phyloP scores from a whole-genome alignment of 345 rosid genomes.

The Brassica rapa region DNA sequence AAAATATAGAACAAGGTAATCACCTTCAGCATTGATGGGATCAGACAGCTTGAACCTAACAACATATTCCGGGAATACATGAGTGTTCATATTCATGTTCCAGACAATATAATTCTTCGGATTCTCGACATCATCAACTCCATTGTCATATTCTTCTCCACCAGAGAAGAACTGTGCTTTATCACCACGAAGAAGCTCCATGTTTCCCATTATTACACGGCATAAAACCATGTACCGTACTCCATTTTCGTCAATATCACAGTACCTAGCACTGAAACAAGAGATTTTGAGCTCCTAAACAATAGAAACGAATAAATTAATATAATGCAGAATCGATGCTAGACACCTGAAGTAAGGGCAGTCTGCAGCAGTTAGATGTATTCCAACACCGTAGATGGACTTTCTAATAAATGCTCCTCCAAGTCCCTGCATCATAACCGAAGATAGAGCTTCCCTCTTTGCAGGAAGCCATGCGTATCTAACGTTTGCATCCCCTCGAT shows the following conservation, averaged over 20 bases:
- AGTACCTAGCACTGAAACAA: conserved; percentile 65
- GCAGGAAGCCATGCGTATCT: conserved; percentile 89
- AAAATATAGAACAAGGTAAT: conserved; percentile 38
- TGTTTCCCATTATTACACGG: not conserved
- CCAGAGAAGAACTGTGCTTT: conserved; percentile 45
- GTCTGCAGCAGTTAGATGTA: conserved; percentile 66
- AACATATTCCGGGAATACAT: conserved; percentile 80
- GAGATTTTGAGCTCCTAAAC: not conserved
- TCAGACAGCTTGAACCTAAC: conserved; percentile 79
- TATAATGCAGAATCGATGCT: not conserved
- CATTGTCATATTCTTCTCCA: conserved; percentile 70
- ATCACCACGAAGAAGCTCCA: not conserved
- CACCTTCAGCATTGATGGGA: conserved; percentile 63
- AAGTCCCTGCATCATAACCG: conserved; percentile 59
- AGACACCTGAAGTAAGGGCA: conserved; percentile 76
- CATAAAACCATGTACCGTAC: conserved; percentile 32
- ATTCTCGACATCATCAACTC: conserved; percentile 71
- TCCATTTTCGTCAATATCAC: conserved; percentile 92
- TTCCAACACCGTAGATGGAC: conserved; percentile 70
- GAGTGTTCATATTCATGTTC: conserved; percentile 86
- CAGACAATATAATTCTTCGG: conserved; percentile 68
- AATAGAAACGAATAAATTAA: too few species aligned
- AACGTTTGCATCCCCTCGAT: conserved; percentile 86
- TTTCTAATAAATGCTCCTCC: conserved; percentile 56
- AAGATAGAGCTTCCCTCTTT: conserved; percentile 49